Conservation (phyloP, 1,284 basidiomycete species). For the Malassezia arunalokei region DNA sequence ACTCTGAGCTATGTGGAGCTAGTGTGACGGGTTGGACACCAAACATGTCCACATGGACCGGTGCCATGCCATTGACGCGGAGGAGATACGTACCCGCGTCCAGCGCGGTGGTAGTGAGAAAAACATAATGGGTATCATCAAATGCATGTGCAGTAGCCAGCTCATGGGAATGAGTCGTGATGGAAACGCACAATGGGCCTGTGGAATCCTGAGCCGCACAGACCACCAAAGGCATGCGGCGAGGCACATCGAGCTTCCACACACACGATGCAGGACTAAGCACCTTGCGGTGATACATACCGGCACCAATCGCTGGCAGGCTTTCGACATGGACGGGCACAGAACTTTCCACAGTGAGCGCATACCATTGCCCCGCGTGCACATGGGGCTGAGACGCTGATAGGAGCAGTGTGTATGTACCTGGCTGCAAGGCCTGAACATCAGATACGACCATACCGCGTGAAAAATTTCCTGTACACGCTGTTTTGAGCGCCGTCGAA, state of each 20-base stretch:
- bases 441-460: conserved; percentile 11
- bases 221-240: background rate
- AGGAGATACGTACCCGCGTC: background rate
- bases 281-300: conserved; percentile 3
- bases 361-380: background rate
- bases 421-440: conserved; percentile 6
- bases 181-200: background rate
- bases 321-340: background rate
- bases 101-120: background rate
- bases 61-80: background rate
- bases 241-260: background rate
- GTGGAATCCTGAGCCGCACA: background rate
- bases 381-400: background rate
- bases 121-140: background rate
- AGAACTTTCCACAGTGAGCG: conserved; percentile 7
- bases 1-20: background rate
- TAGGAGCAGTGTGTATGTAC: conserved; percentile 2
- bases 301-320: conserved; percentile 6
- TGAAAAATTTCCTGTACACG: conserved; percentile 4
- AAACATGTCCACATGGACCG: conserved; percentile 1
- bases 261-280: background rate
- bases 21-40: background rate
- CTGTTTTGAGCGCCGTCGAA: background rate
- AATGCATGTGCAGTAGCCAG: background rate
- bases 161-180: background rate